Percentiles rank a stretch among this genome's conserved stretches.
Evolutionary conservation across 2,329 filamentous ascomycete genomes (phyloP).

Genomic region (Trichoderma koningiopsis): DNA sequence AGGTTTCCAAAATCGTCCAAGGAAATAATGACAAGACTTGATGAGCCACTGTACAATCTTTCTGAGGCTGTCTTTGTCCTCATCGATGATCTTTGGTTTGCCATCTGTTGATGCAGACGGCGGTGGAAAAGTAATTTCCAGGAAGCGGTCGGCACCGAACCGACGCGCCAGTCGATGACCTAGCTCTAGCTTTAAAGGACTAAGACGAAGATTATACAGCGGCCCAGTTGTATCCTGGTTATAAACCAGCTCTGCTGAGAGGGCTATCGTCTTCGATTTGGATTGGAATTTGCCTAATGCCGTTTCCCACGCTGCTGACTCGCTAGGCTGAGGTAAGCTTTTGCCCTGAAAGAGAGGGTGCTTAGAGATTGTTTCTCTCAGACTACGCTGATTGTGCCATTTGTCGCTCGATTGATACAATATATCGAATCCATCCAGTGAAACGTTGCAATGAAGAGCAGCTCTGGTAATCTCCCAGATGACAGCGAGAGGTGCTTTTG

Average conservation of each 20-base stretch:
- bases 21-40: constrained; percentile 43
- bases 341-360: constrained; percentile 48
- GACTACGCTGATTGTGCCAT: constrained; percentile 48
- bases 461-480: constrained; percentile 57
- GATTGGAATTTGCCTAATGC: constrained; percentile 43
- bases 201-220: constrained; percentile 50
- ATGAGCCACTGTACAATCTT: constrained; percentile 38
- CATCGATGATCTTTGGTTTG: constrained; percentile 35
- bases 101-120: constrained; percentile 35
- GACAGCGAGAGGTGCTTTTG: constrained; percentile 50
- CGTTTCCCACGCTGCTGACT: constrained; percentile 49
- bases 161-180: constrained; percentile 56
- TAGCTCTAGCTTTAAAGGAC: constrained; percentile 51
- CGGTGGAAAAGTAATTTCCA: constrained; percentile 57
- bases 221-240: constrained; percentile 41
- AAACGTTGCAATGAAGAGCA: constrained; percentile 48
- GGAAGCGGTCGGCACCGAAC: constrained; percentile 60
- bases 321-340: constrained; percentile 51
- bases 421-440: constrained; percentile 41
- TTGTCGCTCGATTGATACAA: constrained; percentile 39
- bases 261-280: constrained; percentile 43
- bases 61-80: constrained; percentile 37
- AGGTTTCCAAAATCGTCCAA: constrained; percentile 51
- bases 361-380: constrained; percentile 46
- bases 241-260: constrained; percentile 48